Evolutionary conservation across 371 early-diverging fungal species (phyloP), one percentile per base, ranked within the genome.

Genomic region (Syncephalis fuscata): DNA sequence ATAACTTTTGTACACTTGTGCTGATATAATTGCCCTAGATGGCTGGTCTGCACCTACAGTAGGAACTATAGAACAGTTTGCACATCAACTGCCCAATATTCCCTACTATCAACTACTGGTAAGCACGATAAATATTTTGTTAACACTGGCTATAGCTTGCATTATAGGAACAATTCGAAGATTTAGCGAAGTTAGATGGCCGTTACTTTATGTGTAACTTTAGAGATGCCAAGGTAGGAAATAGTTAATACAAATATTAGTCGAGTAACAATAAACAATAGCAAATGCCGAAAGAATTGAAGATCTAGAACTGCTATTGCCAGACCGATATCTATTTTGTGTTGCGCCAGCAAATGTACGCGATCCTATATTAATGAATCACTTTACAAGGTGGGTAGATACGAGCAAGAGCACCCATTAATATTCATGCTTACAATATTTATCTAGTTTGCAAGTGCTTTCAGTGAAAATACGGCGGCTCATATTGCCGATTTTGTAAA

Each of bases 11-110:
- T n/a, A n/a, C n/a, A n/a, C n/a, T n/a, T n/a, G n/a, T n/a, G n/a
- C n/a, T n/a, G 15, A 41, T 25, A 24, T 42, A 9, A 17, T 11
- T 39, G 3, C n/a, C 56, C 2, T 53, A 77, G 79, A 52, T 66
- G 23, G 92, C 89, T 1, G 90, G 85, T 7, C 56, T 90, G 17
- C 77, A 76, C 88, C 93, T 1, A 71, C 73, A 3, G 49, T 78
- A 1, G 87, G 88, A n/a, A 79, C 80, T 61, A 60, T 91, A 17
- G 88, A 90, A 57, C 50, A 67, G 24, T 91, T 92, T 55, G 68
- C 83, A 19, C 57, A 69, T 38, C 78, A 79, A 53, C 68, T 87
- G 56, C 85, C 88, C 7, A 56, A 68, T 1, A 63, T 59, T 1
- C 56, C 63, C 7, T 78, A 84, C 50, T 66, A 78, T 1, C 57